Evolutionary conservation across 2,329 filamentous ascomycete species (phyloP).

Genomic region (Neofusicoccum kwambonambiense): DNA sequence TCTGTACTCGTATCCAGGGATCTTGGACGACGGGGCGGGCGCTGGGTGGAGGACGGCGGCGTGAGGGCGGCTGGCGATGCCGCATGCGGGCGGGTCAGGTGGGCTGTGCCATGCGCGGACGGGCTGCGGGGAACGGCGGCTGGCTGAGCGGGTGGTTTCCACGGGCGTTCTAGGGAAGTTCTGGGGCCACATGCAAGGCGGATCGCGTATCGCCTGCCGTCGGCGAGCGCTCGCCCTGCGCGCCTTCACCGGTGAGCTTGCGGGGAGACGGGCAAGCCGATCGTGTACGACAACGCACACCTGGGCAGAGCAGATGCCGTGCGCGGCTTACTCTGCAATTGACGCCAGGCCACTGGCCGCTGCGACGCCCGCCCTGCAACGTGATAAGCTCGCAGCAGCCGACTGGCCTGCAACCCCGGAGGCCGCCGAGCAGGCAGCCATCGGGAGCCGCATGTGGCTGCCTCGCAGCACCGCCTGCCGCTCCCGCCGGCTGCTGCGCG

Average conservation of each 20-base stretch:
- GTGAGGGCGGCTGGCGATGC: background rate
- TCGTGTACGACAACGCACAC: background rate
- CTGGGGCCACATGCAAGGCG: background rate
- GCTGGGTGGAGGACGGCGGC: background rate
- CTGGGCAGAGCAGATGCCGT: too few relatives aligned
- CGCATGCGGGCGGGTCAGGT: background rate
- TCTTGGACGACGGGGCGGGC: background rate
- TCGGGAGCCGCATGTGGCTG: constrained; percentile 2
- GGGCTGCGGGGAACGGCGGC: background rate
- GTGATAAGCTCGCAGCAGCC: background rate
- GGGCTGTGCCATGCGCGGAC: background rate
- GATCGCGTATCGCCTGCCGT: background rate
- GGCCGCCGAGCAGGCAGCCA: constrained; percentile 7
- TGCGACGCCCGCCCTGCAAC: background rate
- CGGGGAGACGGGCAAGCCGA: constrained; percentile 8
- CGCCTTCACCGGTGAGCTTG: constrained; percentile 9
- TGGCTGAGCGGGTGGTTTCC: background rate
- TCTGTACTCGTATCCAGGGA: background rate
- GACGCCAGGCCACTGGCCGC: background rate
- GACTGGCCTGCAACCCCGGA: background rate
- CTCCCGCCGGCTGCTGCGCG: background rate
- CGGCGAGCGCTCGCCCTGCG: background rate
- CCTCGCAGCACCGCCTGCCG: background rate
- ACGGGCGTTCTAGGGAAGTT: constrained; percentile 1
- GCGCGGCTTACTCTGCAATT: background rate